These are phyloP conservation scores for Rubia occidens DNA, from an alignment of 305 asterid species.

Conservation along the genomic window DNA sequence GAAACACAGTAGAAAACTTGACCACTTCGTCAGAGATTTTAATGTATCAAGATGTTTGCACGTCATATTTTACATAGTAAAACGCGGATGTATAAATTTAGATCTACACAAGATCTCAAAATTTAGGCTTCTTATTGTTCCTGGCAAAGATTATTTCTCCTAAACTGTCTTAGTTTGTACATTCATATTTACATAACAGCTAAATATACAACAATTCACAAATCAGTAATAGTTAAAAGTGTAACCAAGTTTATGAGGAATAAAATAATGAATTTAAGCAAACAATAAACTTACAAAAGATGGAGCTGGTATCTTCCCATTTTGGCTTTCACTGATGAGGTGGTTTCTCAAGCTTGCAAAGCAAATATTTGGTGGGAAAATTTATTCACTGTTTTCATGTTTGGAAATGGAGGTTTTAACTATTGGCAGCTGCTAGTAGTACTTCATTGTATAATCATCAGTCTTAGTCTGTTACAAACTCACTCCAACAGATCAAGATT, in stretches of 20 bases:
- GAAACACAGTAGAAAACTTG: background rate
- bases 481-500: background rate
- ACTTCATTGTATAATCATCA: background rate
- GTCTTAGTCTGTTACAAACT: background rate
- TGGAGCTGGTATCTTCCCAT: no score
- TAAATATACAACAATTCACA: background rate
- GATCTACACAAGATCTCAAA: background rate
- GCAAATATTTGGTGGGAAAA: no score
- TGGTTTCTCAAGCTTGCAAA: no score
- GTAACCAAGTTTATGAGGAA: no score
- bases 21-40: background rate
- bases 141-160: background rate
- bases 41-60: background rate
- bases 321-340: no score
- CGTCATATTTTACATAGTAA: constrained; percentile 1
- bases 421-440: no score
- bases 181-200: background rate
- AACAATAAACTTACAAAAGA: no score
- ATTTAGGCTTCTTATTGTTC: background rate
- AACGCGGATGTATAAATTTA: background rate
- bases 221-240: background rate
- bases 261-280: no score
- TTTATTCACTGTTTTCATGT: no score
- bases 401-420: no score
- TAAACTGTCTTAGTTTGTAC: background rate